Evolutionary conservation across 2,329 filamentous ascomycete species (phyloP).

Genomic region (Xylariales sp.): DNA sequence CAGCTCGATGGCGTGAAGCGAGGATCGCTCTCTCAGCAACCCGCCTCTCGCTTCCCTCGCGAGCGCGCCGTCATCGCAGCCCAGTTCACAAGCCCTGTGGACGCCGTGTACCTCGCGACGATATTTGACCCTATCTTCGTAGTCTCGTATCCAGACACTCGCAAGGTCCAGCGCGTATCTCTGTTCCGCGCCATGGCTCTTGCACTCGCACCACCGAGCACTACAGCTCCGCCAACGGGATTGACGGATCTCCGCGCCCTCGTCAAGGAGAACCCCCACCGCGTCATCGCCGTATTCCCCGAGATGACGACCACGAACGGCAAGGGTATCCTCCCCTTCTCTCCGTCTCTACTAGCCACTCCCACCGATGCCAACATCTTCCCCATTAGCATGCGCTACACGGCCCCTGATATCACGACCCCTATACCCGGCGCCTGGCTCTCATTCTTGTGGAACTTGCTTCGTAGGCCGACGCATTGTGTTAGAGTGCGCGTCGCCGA

Average conservation of each 20-base stretch:
- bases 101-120: conserved; percentile 91
- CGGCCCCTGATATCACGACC: conserved; percentile 88
- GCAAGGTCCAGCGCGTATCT: conserved; percentile 79
- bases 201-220: conserved; percentile 69
- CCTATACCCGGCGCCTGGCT: conserved; percentile 81
- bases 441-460: conserved; percentile 85
- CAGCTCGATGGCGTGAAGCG: conserved; percentile 96
- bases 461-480: conserved; percentile 86
- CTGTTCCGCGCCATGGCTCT: conserved; percentile 79
- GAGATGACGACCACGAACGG: conserved; percentile 96
- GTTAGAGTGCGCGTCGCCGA: conserved; percentile 93
- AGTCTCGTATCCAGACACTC: conserved; percentile 79
- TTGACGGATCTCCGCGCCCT: conserved; percentile 73
- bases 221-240: conserved; percentile 55
- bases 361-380: conserved; percentile 81
- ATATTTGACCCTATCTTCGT: conserved; percentile 98
- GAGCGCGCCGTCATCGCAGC: conserved; percentile 86
- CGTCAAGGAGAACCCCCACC: conserved; percentile 73
- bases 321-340: conserved; percentile 86
- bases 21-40: conserved; percentile 83
- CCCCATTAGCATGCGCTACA: conserved; percentile 90
- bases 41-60: conserved; percentile 78
- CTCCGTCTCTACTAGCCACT: conserved; percentile 77
- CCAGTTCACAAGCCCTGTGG: conserved; percentile 91
- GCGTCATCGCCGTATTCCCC: conserved; percentile 87